phyloP scores from a whole-genome alignment of 257 asterid genomes.

The Nicotiana otophora region DNA sequence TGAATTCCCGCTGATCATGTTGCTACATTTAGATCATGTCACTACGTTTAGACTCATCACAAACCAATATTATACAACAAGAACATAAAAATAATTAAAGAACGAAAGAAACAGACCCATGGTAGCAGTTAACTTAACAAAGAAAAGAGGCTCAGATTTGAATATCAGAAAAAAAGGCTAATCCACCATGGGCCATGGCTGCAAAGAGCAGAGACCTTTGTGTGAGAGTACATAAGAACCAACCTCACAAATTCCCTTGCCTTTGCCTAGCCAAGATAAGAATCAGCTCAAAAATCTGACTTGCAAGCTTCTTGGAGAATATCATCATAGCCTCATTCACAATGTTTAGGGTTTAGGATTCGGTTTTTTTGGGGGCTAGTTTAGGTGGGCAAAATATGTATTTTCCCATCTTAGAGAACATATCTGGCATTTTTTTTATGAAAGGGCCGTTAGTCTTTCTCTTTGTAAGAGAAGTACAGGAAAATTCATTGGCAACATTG shows the following conservation, averaged over 20 bases:
- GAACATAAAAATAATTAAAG: neutral
- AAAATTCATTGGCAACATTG: neutral
- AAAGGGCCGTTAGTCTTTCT: neutral
- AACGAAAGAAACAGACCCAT: neutral
- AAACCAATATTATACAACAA: too few relatives aligned
- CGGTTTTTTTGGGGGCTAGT: neutral
- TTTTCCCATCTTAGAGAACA: neutral
- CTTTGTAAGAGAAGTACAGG: neutral
- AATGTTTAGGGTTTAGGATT: neutral
- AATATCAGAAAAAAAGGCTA: neutral
- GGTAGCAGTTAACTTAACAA: neutral
- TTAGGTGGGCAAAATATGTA: neutral
- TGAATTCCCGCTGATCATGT: too few relatives aligned
- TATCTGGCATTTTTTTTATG: too few relatives aligned
- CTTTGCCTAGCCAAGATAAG: conserved; percentile 24
- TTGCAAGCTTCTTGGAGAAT: neutral
- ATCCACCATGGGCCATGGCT: conserved; percentile 6
- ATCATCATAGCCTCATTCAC: conserved; percentile 23
- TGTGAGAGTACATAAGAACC: neutral
- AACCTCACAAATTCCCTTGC: neutral
- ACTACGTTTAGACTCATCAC: too few relatives aligned
- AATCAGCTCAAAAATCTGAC: neutral
- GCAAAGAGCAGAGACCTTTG: neutral
- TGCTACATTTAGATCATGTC: too few relatives aligned
- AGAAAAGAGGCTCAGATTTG: conserved; percentile 2